Evolutionary conservation across 306 rosid genomes (phyloP).

Genomic region (Citrullus amarus): DNA sequence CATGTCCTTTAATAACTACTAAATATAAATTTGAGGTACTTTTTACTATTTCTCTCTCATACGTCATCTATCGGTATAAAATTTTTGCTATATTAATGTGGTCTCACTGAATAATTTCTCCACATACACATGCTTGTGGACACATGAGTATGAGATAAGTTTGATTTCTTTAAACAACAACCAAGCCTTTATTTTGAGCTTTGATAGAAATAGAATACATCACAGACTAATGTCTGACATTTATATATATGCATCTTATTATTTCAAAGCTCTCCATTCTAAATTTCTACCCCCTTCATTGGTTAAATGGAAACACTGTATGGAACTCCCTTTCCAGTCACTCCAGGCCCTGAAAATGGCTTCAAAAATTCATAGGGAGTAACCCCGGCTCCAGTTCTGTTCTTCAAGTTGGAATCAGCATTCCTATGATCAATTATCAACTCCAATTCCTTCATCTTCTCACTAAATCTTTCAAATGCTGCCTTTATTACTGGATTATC

Average conservation of each 20-base stretch:
- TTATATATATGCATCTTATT: too few relatives aligned
- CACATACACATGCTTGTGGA: too few relatives aligned
- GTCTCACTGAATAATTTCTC: too few relatives aligned
- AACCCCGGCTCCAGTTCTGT: constrained; percentile 66
- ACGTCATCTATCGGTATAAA: too few relatives aligned
- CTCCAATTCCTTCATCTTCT: constrained; percentile 32
- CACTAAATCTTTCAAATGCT: constrained; percentile 44
- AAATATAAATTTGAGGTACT: too few relatives aligned
- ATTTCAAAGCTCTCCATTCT: not conserved
- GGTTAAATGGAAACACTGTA: constrained; percentile 55
- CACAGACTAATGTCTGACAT: not conserved
- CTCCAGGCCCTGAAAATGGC: constrained; percentile 68
- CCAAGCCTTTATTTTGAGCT: too few relatives aligned
- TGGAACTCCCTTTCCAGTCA: constrained; percentile 66
- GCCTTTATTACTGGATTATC: constrained; percentile 33
- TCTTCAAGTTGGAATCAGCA: constrained; percentile 28
- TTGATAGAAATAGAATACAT: not conserved
- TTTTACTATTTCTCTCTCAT: too few relatives aligned
- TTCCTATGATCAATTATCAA: constrained; percentile 42
- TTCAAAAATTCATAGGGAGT: constrained; percentile 63
- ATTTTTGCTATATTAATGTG: too few relatives aligned
- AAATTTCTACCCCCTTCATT: not conserved
- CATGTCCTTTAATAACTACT: too few relatives aligned
- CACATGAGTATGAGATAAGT: too few relatives aligned
- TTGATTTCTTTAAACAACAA: too few relatives aligned